Conservation (phyloP, 1,284 basidiomycete genomes). For the Moniliophthora roreri region DNA sequence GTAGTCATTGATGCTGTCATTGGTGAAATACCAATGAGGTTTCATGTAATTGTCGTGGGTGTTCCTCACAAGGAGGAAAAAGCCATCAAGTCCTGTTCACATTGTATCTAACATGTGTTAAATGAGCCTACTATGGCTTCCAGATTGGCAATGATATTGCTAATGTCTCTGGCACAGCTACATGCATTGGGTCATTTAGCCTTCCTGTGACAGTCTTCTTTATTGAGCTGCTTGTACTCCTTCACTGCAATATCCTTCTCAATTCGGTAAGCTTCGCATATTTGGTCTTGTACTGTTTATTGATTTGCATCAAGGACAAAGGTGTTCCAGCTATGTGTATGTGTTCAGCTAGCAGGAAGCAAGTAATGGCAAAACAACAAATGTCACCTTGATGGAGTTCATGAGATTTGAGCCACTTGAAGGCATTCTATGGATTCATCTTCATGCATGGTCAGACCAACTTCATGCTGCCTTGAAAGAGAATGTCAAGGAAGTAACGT, state of each 20-base stretch:
- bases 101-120: too few relatives aligned
- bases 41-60: conserved; percentile 5
- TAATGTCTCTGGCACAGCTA: too few relatives aligned
- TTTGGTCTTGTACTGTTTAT: not conserved
- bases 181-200: too few relatives aligned
- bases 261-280: conserved; percentile 1
- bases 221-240: too few relatives aligned
- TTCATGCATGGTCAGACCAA: conserved; percentile 5
- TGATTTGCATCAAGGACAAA: not conserved
- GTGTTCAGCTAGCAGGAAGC: too few relatives aligned
- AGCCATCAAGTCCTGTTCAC: conserved; percentile 5
- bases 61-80: conserved; percentile 10
- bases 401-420: not conserved
- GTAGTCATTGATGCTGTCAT: conserved; percentile 5
- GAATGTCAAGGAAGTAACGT: conserved; percentile 10
- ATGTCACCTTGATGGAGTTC: conserved; percentile 3
- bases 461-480: conserved; percentile 10
- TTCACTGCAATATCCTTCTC: not conserved
- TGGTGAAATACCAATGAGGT: conserved; percentile 11
- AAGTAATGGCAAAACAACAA: not conserved
- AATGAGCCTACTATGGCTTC: too few relatives aligned
- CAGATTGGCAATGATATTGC: too few relatives aligned
- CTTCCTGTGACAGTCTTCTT: too few relatives aligned
- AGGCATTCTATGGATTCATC: conserved; percentile 11
- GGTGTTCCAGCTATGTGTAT: too few relatives aligned